Conservation (phyloP, 495 filamentous ascomycete species). For the Corynascus novoguineensis region DNA sequence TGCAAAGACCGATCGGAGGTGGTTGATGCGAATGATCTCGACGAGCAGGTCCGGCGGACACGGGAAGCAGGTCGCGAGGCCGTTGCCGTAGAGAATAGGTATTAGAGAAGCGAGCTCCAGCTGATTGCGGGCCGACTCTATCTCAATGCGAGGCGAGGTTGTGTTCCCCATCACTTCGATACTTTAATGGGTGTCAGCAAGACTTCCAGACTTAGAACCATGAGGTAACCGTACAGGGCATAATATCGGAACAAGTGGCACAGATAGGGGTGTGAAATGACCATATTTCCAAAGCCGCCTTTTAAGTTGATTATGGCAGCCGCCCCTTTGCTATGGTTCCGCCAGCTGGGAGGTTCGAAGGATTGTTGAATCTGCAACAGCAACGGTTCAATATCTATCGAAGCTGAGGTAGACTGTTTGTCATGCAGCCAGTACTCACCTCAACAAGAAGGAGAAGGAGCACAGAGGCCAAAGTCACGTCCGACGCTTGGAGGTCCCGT, state of each 20-base stretch:
- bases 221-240: not conserved
- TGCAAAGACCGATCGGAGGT: not conserved
- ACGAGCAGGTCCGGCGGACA: constrained; percentile 3
- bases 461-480: not conserved
- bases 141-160: not conserved
- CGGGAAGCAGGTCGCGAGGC: constrained; percentile 4
- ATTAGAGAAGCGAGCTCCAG: constrained; percentile 4
- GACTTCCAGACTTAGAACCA: not conserved
- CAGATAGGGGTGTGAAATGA: not conserved
- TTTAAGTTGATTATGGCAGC: not conserved
- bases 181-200: not conserved
- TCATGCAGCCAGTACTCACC: not conserved
- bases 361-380: constrained; percentile 1
- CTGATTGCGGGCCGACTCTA: not conserved
- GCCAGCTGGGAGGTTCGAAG: constrained; percentile 3
- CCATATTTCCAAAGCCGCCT: not conserved
- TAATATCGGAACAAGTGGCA: constrained; percentile 8
- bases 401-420: not conserved
- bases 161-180: constrained; percentile 4
- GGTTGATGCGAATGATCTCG: constrained; percentile 15
- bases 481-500: not conserved
- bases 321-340: not conserved
- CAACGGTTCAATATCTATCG: not conserved
- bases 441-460: not conserved
- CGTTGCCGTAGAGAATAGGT: constrained; percentile 8